Base-by-base conservation (phyloP, 495 filamentous ascomycete species). In the Friedmanniomyces simplex region DNA sequence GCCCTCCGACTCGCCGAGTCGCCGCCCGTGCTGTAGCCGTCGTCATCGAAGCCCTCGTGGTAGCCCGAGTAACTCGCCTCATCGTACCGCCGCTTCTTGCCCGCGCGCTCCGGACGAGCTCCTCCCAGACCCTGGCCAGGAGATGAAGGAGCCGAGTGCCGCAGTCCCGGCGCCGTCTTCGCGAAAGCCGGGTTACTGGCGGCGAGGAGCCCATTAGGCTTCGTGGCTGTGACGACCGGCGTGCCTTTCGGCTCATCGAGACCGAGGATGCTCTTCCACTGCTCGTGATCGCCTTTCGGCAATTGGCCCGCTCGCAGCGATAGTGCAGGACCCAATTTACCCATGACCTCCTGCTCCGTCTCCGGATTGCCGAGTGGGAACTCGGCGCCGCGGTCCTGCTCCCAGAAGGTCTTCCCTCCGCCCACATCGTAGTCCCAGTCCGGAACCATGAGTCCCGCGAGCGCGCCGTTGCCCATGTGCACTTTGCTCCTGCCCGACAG, bases 31-130 rank as follows among this genome's bases (percentile, higher is more conserved):
- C 61, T 64, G 37, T 73, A 70, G 22, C 79, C 81, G 50, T 78
- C 78, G 57, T 82, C 79, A 52, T 82, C 80, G 66, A 71, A 83
- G 12, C 79, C 83, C 71, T 86, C 83, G 50, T 76, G 79, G 60
- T 88, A 88, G 4, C 85, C 85, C 52, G 79, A 79, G 66, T 83
- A 88, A 62, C 80, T 83, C 45, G 72, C 72, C 28, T 87, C 85
- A 63, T 82, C 78, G 65, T 88, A 88, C 61, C 81, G 73, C 60
- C 85, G 74, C 71, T 86, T 85, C 62, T 80, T 83, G 30, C 78
- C 78, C 52, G 62, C 34, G 28, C 80, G 79, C 63, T 76, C 82
- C 2, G 85, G 81, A 34, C 83, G 73, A 16, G 26, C 46, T 12
- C 21, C 30, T 12, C 11, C 26, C 13, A 18, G 14, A 21, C 21